Base-by-base conservation (phyloP, 257 asterid species). In the Solanum ahanhuiri region DNA sequence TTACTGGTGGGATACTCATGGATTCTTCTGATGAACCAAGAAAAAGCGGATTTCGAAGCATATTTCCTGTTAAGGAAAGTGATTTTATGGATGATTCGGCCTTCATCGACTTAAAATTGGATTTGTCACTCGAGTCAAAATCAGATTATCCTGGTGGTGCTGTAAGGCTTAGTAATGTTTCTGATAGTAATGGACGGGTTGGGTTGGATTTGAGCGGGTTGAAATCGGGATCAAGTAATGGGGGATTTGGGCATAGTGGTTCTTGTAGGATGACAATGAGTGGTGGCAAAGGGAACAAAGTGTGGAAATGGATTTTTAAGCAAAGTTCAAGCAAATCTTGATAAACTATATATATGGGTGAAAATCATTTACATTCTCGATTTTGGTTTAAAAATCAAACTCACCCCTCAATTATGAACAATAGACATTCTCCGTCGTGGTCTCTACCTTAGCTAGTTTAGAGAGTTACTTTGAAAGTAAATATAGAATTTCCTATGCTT, bases 231-330 rank as follows among this genome's bases (percentile, higher is more conserved):
- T 64, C 71, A 4, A 12, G 57, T 18, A 83, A 60, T 5, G 39
- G 79, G 10, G 17, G 31, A 66, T 84, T 84, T 43, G 23, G 41
- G 6, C 66, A 45, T 5, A 87, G 88, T 83, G 93, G 91, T 0
- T 92, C 95, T 86, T 93, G 95, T 83, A 89, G 95, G 83, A 84
- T 91, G 12, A 66, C 90, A 17, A 86, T 83, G 84, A 91, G 81
- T 18, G 25, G 89, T 18, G 43, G 89, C 15, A 91, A 86, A 85
- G 89, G 93, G 41, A 92, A 89, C 81, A 94, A 92, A 87, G 93
- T 94, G 45, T 96, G 98, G 99, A 94, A 94, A 84, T 96, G 99
- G 99, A 92, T 94, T 73, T 93, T 94, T 83, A 93, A 90, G 92
- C 90, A 96, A 85, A 90, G 89, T 89, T 83, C 91, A 87, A 93